phyloP scores from a whole-genome alignment of 2,329 filamentous ascomycete species.

The Penicillium sp. region DNA sequence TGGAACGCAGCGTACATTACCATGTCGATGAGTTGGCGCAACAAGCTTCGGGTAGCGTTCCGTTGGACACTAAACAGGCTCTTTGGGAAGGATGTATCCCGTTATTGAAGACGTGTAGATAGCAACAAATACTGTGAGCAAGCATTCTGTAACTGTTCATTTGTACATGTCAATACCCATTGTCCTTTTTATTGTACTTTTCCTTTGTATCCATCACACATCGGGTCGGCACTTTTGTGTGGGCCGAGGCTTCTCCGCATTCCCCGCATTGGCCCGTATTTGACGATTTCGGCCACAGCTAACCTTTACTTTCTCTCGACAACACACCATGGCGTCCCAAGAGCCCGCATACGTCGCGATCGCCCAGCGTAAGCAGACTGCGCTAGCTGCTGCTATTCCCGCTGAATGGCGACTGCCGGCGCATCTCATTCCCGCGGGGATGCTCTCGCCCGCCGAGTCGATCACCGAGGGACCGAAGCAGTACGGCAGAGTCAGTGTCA shows the following conservation, averaged over 20 bases:
- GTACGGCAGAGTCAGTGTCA: constrained; percentile 43
- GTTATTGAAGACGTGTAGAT: constrained; percentile 32
- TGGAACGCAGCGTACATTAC: constrained; percentile 49
- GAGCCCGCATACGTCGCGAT: constrained; percentile 35
- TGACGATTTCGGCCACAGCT: not conserved
- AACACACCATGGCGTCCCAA: constrained; percentile 17
- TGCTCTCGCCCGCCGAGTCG: constrained; percentile 39
- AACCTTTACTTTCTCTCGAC: not conserved
- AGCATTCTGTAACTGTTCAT: not conserved
- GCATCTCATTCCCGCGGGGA: constrained; percentile 35
- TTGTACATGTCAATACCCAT: not conserved
- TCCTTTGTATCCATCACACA: not conserved
- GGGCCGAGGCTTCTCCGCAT: constrained; percentile 22
- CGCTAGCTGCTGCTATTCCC: constrained; percentile 42
- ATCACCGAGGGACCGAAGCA: constrained; percentile 31
- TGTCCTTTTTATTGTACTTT: not conserved
- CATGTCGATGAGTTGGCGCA: constrained; percentile 52
- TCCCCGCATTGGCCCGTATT: constrained; percentile 14
- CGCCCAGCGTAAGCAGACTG: constrained; percentile 41
- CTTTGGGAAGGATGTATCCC: constrained; percentile 48
- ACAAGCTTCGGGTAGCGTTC: constrained; percentile 43
- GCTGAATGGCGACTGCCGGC: constrained; percentile 41
- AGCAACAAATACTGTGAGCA: not conserved
- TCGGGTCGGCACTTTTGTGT: not conserved
- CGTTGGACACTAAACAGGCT: constrained; percentile 46